Evolutionary conservation across 2,329 filamentous ascomycete genomes (phyloP), one percentile per base, ranked within the genome.

Genomic region (Colletotrichum higginsianum): DNA sequence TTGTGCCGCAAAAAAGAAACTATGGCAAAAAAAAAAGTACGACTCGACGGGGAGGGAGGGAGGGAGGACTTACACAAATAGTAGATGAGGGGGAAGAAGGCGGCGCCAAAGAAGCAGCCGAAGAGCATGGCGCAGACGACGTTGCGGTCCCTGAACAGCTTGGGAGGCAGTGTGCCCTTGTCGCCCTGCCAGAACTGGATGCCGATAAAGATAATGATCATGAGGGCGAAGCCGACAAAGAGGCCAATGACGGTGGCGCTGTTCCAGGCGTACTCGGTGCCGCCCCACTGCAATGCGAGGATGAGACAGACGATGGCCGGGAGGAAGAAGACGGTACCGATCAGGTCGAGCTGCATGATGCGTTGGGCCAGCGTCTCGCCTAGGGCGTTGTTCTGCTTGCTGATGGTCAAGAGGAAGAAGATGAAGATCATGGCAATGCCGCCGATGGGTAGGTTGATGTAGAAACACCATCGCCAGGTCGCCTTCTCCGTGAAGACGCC

Each of bases 261-360:
- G 67, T 77, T 81, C 88, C 88, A 91, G 4, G 87, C 61, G 66
- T 87, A 86, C 30, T 84, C 77, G 49, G 84, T 80, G 11, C 89
- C 89, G 16, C 88, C 89, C 85, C 86, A 90, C 75, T 90, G 85
- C 47, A 90, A 80, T 9, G 87, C 88, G 4, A 91, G 82, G 11
- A 90, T 79, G 15, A 90, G 80, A 74, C 84, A 86, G 72, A 89
- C 77, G 56, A 89, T 82, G 47, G 84, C 83, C 1, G 88, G 86
- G 38, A 89, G 82, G 75, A 89, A 84, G 69, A 88, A 79, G n/a
- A 78, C 77, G 2, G 85, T 84, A 38, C 88, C 88, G 12, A 98
- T 46, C 30, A 87, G 77, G 75, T 90, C 88, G 56, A 90, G 80
- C 72, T 84, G 82, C 56, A 81, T 76, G 40, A 89, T 60, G 15